Evolutionary conservation across 2,329 filamentous ascomycete genomes (phyloP), one percentile per base, ranked within the genome.

Genomic region (Penicillium palitans): DNA sequence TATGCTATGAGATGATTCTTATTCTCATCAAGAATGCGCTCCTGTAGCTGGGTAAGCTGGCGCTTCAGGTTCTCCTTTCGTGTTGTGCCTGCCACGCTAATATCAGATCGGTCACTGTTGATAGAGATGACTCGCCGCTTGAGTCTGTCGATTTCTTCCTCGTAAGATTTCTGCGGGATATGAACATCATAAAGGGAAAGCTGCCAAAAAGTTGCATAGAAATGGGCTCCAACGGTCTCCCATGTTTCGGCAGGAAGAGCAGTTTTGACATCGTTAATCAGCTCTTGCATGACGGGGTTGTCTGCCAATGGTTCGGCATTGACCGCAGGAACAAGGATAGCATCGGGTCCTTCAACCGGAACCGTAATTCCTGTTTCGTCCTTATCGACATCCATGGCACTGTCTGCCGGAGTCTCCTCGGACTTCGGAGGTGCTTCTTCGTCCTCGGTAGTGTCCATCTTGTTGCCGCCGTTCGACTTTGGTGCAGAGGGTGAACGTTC

Each of bases 121-220:
- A 95, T 81, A 1, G 86, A 82, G 35, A 85, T 81, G 48, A 89
- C 83, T 68, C 89, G 86, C 55, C 84, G 85, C 65, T 87, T 84
- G 24, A 92, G 80, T 9, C 86, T 83, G 21, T 86, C 84, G 37
- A 88, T 87, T 70, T 96, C 92, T 17, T 86, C 83, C 48, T 90
- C 84, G 71, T 99, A 99, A 60, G 88, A 90, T 35, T 86, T 83
- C 61, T 86, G 86, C 1, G 90, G 90, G 62, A 93, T 87, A 57
- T 86, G 84, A 57, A 97, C 80, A 71, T 99, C 93, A 46, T 90
- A 87, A 3, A 96, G 83, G 29, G 91, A 88, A 13, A 97, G 81
- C 51, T 93, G 88, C 95, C 95, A 99, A 76, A 99, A 99, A 0
- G 90, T 90, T 44, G 90, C 86, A 69, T 91, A 97, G 72, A 97